Evolutionary conservation across 768 basidiomycete species (phyloP).

Genomic region (Boletus reticuloceps): DNA sequence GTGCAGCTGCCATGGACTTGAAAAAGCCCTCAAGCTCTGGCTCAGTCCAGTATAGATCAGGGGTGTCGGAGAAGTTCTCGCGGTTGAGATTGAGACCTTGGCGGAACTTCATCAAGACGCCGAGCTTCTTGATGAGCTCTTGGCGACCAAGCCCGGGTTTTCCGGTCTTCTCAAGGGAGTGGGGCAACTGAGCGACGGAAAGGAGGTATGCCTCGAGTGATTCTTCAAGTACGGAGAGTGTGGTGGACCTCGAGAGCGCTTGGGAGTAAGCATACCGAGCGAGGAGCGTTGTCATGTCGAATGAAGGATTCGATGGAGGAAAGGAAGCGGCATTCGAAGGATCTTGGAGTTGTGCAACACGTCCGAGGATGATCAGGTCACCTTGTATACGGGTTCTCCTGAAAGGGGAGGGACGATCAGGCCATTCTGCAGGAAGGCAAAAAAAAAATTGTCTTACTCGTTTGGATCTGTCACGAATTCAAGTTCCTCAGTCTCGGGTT

Average conservation of each 20-base stretch:
- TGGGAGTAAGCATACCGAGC: conserved; percentile 92
- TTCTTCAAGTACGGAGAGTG: conserved; percentile 83
- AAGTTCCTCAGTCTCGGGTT: conserved; percentile 83
- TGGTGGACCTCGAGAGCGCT: conserved; percentile 85
- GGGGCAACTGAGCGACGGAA: conserved; percentile 77
- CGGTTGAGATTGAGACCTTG: conserved; percentile 89
- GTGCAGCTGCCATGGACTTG: conserved; percentile 76
- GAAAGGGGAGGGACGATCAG: conserved; percentile 7
- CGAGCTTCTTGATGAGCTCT: conserved; percentile 89
- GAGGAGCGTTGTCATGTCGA: conserved; percentile 71
- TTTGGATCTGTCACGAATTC: conserved; percentile 91
- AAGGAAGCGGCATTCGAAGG: conserved; percentile 42
- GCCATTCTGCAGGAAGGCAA: background rate
- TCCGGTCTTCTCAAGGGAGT: conserved; percentile 72
- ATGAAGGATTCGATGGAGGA: conserved; percentile 47
- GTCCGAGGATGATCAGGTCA: conserved; percentile 87
- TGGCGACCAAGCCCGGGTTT: conserved; percentile 79
- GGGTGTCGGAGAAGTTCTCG: conserved; percentile 85
- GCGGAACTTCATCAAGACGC: conserved; percentile 86
- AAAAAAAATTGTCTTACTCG: conserved; percentile 48
- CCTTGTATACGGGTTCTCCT: conserved; percentile 88
- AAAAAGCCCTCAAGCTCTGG: conserved; percentile 89
- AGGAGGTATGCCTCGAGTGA: conserved; percentile 81
- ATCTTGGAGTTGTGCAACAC: conserved; percentile 57
- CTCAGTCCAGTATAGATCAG: conserved; percentile 94